Evolutionary conservation across 2,329 filamentous ascomycete genomes (phyloP).

Genomic region (Colletotrichum sp.): DNA sequence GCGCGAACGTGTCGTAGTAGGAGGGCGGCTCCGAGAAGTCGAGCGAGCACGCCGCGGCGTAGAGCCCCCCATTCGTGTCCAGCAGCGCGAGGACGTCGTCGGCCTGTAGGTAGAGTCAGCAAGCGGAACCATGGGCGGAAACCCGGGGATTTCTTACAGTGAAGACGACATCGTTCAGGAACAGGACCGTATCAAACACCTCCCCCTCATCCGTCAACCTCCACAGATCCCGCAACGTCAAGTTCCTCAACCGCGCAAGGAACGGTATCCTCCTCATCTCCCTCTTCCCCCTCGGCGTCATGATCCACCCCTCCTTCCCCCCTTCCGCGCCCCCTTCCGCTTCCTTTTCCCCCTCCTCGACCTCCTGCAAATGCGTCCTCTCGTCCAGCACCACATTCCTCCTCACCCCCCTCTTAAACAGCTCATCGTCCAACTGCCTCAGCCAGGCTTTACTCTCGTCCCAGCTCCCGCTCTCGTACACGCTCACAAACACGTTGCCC

Average conservation of each 20-base stretch:
- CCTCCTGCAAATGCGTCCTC: conserved; percentile 63
- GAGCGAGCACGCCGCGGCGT: conserved; percentile 66
- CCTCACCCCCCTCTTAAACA: conserved; percentile 57
- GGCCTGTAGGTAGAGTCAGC: conserved; percentile 38
- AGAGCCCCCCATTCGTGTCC: conserved; percentile 61
- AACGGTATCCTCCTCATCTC: conserved; percentile 73
- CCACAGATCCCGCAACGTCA: conserved; percentile 63
- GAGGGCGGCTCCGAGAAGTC: conserved; percentile 60
- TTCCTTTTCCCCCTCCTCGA: conserved; percentile 52
- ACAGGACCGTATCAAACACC: conserved; percentile 64
- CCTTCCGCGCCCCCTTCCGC: background rate
- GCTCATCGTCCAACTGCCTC: conserved; percentile 56
- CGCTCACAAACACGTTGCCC: conserved; percentile 70
- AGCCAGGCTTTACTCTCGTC: conserved; percentile 71
- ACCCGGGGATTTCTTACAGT: conserved; percentile 41
- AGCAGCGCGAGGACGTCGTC: conserved; percentile 62
- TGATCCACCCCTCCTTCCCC: conserved; percentile 65
- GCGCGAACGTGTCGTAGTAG: conserved; percentile 69
- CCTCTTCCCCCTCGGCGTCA: conserved; percentile 55
- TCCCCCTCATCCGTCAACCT: conserved; percentile 54
- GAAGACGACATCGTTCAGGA: conserved; percentile 69
- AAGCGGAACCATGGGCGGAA: background rate
- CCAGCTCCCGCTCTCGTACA: conserved; percentile 73
- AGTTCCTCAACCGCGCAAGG: conserved; percentile 68
- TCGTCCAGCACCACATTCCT: conserved; percentile 63